Base-by-base conservation (phyloP, 23 red algal species). In the Gracilaria gracilis region DNA sequence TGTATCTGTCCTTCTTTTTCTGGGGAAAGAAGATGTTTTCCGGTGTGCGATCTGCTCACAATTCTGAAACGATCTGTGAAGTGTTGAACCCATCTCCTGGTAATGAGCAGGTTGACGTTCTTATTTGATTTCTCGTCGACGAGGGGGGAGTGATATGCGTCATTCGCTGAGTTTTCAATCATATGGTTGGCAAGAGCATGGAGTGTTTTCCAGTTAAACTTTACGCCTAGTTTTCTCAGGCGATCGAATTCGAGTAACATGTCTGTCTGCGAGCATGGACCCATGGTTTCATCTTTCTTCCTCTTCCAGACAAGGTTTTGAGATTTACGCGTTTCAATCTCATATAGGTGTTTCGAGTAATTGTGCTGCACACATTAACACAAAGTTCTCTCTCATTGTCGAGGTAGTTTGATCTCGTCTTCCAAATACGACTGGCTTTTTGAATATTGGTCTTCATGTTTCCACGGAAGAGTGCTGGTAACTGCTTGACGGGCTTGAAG, bases 111-210 rank as follows among this genome's bases (percentile, higher is more conserved):
- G 12, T 39, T 0, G 59, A 82, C 14, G 7, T 8, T 7, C 38
- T 62, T 82, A 0, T 3, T 59, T 9, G 8, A 29, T 0, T n/a
- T 62, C 9, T 59, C 15, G 0, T 82, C 55, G 1, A 82, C 16
- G 9, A 13, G 15, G 9, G 13, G 16, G 19, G 14, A 0, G 35
- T n/a, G 11, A 24, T 57, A 62, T 62, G 51, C 37, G 21, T 23
- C 40, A 16, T n/a, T 62, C 9, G 42, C 0, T 0, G 57, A 57
- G 33, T 82, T 62, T 57, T 12, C n/a, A 13, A 82, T n/a, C 8
- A 82, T 39, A 14, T 82, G 8, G 37, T 27, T 24, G 21, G 79
- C 55, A n/a, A 82, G 79, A n/a, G n/a, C n/a, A n/a, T n/a, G n/a
- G n/a, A n/a, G n/a, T n/a, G n/a, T n/a, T n/a, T n/a, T n/a, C n/a